Percentiles rank a stretch among this genome's conserved stretches.
These are phyloP conservation scores for Exophiala dermatitidis DNA, from an alignment of 2,329 filamentous ascomycete species.

Conservation along the genomic window DNA sequence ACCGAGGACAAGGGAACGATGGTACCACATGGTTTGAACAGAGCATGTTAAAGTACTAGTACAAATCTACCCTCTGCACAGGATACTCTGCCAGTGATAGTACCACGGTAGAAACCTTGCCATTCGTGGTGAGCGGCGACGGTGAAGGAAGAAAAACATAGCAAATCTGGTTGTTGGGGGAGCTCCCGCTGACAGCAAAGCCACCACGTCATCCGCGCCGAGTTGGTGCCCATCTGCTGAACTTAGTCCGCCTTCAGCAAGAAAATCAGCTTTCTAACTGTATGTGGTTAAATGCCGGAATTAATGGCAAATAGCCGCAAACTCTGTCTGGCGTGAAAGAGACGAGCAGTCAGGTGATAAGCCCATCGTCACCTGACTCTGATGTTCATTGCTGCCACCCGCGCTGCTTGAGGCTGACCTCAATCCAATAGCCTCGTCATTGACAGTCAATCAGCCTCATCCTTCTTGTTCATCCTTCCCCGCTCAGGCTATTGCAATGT, in stretches of 20 bases:
- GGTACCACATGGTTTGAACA: no score
- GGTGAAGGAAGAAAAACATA: not conserved
- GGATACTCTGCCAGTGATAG: no score
- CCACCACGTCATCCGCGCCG: not conserved
- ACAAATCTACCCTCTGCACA: no score
- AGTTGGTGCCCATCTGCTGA: not conserved
- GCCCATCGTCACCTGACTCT: not conserved
- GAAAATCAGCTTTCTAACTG: not conserved
- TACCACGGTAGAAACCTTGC: no score
- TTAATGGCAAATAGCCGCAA: constrained; percentile 9
- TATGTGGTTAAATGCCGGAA: not conserved
- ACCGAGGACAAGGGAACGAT: no score
- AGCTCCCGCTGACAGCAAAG: no score
- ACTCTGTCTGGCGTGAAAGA: constrained; percentile 1
- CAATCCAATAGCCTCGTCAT: not conserved
- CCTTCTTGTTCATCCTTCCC: not conserved
- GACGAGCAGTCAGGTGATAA: no score
- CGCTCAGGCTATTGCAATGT: constrained; percentile 39
- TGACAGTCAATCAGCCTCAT: not conserved
- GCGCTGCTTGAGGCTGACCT: not conserved
- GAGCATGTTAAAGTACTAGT: no score
- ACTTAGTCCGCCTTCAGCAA: not conserved
- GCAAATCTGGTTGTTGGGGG: not conserved
- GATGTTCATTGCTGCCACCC: not conserved
- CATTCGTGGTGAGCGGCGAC: no score